Evolutionary conservation across 495 filamentous ascomycete species (phyloP), one percentile per base, ranked within the genome.

Genomic region (Penicillium waksmanii): DNA sequence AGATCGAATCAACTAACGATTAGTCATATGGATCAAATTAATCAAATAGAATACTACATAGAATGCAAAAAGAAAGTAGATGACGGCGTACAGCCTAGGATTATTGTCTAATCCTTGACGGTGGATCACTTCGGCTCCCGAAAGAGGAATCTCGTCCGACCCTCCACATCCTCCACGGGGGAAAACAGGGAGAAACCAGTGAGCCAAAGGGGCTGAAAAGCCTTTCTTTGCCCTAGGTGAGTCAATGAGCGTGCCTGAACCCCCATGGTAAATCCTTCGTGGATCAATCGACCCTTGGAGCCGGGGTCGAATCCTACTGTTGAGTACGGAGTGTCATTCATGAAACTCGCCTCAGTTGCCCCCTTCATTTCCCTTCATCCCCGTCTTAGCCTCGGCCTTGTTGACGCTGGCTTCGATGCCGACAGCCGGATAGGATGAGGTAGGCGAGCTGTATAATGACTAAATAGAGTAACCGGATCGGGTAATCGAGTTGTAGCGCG

Each of bases 271-370:
- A 19, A 19, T 31, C 46, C n/a, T 31, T 31, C 42, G 5, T 19
- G 42, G 2, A 17, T 46, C 9, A 46, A 19, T 17, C 42, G 42
- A 46, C 2, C 17, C 53, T 33, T 43, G 43, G n/a, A 36, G 49
- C 42, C 50, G 42, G 47, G 44, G 38, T 46, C 61, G 50, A 58
- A 13, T 31, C 44, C 5, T 46, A 8, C 27, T 4, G 27, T 31
- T 31, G 27, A 27, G 10, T 38, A 38, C 10, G 3, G 13, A 44
- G 15, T 23, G 19, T 34, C 42, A 25, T 12, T 19, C 35, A 43
- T 55, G 47, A 55, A 52, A 48, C 53, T 64, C 62, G 53, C 55
- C 44, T 55, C 50, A 57, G 58, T 64, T 64, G 47, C 62, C 54
- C 27, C 27, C 27, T 31, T 31, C 6, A 31, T 31, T 31, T 2